Evolutionary conservation across 345 rosid species (phyloP).

Genomic region (Triadica sebifera): DNA sequence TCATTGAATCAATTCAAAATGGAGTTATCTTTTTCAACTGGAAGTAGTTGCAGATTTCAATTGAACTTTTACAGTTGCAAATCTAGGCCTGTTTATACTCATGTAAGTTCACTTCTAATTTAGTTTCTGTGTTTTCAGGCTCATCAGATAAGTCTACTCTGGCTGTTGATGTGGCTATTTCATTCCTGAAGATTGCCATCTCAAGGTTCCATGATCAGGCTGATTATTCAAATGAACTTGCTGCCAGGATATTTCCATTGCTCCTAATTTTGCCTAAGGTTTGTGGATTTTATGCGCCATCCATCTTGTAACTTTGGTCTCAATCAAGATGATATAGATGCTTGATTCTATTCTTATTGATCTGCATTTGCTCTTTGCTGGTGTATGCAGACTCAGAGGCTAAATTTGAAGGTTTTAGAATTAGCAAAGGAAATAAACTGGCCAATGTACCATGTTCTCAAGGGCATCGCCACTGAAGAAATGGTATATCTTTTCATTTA

Average conservation of each 20-base stretch:
- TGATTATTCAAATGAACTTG: conserved; percentile 50
- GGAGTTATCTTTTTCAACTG: no score
- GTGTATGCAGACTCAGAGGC: conserved; percentile 57
- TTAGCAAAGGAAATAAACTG: conserved; percentile 58
- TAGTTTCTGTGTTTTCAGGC: conserved; percentile 39
- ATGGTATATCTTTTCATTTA: conserved; percentile 36
- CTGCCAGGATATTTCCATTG: conserved; percentile 70
- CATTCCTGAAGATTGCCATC: conserved; percentile 52
- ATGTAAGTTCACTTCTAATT: background rate
- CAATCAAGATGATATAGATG: background rate
- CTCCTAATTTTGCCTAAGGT: conserved; percentile 78
- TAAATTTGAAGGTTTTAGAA: conserved; percentile 57
- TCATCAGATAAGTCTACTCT: conserved; percentile 41
- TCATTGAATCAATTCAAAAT: no score
- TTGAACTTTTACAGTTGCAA: no score
- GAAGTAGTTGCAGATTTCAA: no score
- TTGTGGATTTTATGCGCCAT: conserved; percentile 10
- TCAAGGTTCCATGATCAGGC: conserved; percentile 40
- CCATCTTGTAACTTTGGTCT: background rate
- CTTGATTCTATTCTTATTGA: conserved; percentile 1
- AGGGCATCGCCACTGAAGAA: conserved; percentile 37
- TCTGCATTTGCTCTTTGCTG: conserved; percentile 9
- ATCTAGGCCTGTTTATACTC: background rate
- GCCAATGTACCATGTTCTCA: conserved; percentile 62
- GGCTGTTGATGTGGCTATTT: conserved; percentile 56